These are phyloP conservation scores for Pistacia integerrima DNA, from an alignment of 345 rosid species.

Conservation along the genomic window DNA sequence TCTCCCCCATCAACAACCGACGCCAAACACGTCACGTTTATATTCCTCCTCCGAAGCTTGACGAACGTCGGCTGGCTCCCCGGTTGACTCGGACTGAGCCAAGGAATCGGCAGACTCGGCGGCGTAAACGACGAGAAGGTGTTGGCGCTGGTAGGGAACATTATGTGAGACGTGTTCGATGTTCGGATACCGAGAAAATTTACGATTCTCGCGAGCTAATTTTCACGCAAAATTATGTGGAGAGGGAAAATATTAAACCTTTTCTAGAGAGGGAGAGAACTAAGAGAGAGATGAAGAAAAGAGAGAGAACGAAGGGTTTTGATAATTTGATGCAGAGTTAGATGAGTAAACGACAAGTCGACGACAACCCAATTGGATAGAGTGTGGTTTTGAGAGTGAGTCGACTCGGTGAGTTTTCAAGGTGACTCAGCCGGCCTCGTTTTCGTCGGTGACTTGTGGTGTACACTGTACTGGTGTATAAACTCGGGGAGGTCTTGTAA, in stretches of 20 bases:
- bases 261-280: not conserved
- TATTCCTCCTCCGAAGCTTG: conserved; percentile 40
- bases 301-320: conserved; percentile 3
- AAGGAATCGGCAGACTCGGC: conserved; percentile 40
- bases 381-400: not conserved
- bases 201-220: not conserved
- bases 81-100: conserved; percentile 22
- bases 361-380: not conserved
- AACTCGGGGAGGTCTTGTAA: not conserved
- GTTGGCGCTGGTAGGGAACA: conserved; percentile 38
- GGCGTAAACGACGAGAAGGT: conserved; percentile 29
- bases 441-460: too few relatives aligned
- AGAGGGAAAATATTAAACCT: not conserved
- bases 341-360: conserved; percentile 21
- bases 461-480: too few relatives aligned
- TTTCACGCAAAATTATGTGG: not conserved
- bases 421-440: conserved; percentile 1
- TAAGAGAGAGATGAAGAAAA: conserved; percentile 14
- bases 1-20: conserved; percentile 46
- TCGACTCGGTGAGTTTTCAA: not conserved
- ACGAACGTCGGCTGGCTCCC: conserved; percentile 23
- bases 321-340: conserved; percentile 32
- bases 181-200: conserved; percentile 21
- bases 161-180: conserved; percentile 40
- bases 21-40: conserved; percentile 35